A percentile compares a stretch with the other conserved stretches of the same genome.
phyloP scores from a whole-genome alignment of 148 eudicot genomes.

The Rhododendron henanense region DNA sequence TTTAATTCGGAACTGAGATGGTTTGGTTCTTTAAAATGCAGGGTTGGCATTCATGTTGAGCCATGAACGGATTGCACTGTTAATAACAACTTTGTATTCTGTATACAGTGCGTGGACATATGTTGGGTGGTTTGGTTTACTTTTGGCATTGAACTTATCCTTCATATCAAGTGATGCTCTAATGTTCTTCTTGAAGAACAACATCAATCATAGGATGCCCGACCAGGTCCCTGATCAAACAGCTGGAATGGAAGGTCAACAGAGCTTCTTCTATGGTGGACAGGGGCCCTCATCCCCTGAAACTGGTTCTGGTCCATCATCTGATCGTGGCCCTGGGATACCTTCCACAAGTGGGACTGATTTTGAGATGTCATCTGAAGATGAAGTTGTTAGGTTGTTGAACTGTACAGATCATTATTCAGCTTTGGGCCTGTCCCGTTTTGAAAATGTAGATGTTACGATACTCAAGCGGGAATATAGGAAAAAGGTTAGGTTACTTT shows the following conservation, averaged over 20 bases:
- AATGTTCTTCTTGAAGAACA: slow-evolving; percentile 58
- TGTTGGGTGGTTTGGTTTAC: slow-evolving; percentile 81
- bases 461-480: slow-evolving; percentile 78
- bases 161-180: slow-evolving; percentile 85
- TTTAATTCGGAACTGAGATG: slow-evolving; percentile 1
- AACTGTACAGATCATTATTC: slow-evolving; percentile 93
- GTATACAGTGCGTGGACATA: slow-evolving; percentile 76
- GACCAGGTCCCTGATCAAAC: slow-evolving; percentile 43
- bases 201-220: slow-evolving; percentile 47
- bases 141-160: slow-evolving; percentile 68
- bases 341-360: slow-evolving; percentile 90
- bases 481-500: slow-evolving; percentile 58
- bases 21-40: slow-evolving; percentile 34
- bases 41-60: slow-evolving; percentile 63
- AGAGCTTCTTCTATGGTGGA: slow-evolving; percentile 38
- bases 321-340: slow-evolving; percentile 58
- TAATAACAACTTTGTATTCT: slow-evolving; percentile 61
- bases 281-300: slow-evolving; percentile 39
- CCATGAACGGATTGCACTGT: slow-evolving; percentile 66
- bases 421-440: slow-evolving; percentile 78
- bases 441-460: slow-evolving; percentile 61
- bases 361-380: slow-evolving; percentile 83
- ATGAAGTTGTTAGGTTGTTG: slow-evolving; percentile 83
- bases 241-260: slow-evolving; percentile 52
- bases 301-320: slow-evolving; percentile 41